phyloP scores from a whole-genome alignment of 441 rosid species.

The Gossypium davidsonii region DNA sequence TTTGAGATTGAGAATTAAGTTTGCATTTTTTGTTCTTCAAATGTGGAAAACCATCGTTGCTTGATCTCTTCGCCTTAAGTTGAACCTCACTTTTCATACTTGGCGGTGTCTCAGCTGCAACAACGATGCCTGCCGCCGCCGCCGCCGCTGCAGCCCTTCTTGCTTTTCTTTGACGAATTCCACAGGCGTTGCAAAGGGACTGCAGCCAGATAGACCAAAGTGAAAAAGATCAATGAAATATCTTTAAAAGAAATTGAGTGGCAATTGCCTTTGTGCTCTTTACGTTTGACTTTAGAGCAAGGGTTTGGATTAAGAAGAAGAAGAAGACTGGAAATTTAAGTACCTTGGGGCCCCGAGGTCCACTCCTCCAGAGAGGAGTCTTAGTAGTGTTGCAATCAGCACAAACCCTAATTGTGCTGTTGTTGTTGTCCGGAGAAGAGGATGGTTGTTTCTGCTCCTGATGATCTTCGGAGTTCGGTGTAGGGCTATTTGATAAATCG shows the following conservation, averaged over 20 bases:
- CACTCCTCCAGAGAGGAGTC: slow-evolving; percentile 98
- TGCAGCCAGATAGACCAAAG: slow-evolving; percentile 19
- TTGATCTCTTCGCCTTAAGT: slow-evolving; percentile 41
- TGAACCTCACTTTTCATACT: slow-evolving; percentile 31
- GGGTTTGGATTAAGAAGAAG: not conserved
- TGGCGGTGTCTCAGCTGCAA: slow-evolving; percentile 13
- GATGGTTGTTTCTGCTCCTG: slow-evolving; percentile 21
- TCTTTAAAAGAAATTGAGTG: not conserved
- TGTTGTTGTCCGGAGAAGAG: slow-evolving; percentile 25
- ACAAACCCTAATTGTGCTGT: slow-evolving; percentile 70
- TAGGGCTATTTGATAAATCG: slow-evolving; percentile 13
- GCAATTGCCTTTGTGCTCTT: not conserved
- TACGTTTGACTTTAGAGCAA: not conserved
- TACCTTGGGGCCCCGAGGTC: slow-evolving; percentile 96
- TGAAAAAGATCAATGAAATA: not conserved
- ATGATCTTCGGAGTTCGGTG: slow-evolving; percentile 28
- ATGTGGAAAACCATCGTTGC: slow-evolving; percentile 25
- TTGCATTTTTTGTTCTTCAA: slow-evolving; percentile 53
- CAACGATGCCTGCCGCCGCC: slow-evolving; percentile 28
- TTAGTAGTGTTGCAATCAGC: slow-evolving; percentile 85
- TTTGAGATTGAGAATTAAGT: slow-evolving; percentile 22
- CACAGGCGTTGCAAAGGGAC: slow-evolving; percentile 98
- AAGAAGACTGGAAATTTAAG: not conserved
- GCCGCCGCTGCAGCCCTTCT: slow-evolving; percentile 74
- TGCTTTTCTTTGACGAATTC: slow-evolving; percentile 91